phyloP scores from a whole-genome alignment of 768 basidiomycete species.

The Mycena galopus region DNA sequence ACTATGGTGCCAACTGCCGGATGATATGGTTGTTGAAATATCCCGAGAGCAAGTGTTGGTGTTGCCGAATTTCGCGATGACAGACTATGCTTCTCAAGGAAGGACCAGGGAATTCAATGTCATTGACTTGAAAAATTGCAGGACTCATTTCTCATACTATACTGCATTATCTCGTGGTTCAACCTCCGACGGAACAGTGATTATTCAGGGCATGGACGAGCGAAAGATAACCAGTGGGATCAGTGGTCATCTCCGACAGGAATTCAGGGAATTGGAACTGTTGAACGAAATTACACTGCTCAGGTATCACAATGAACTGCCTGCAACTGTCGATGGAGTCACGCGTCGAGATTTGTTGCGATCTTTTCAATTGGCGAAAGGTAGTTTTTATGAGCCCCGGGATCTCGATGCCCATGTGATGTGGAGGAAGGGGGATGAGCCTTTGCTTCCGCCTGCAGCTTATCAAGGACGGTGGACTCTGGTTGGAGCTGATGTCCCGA shows the following conservation, averaged over 20 bases:
- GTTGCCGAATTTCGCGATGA: no score
- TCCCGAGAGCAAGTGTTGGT: no score
- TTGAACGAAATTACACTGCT: slow-evolving; percentile 50
- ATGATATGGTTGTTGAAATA: no score
- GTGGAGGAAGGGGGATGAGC: background rate
- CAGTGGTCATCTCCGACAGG: slow-evolving; percentile 46
- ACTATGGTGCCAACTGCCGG: no score
- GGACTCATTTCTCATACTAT: no score
- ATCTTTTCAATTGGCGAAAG: slow-evolving; percentile 39
- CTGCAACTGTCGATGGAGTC: slow-evolving; percentile 25
- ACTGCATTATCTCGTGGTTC: slow-evolving; percentile 47
- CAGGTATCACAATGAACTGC: slow-evolving; percentile 38
- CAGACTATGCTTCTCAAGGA: no score
- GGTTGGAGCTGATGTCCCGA: slow-evolving; percentile 32
- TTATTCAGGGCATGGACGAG: slow-evolving; percentile 44
- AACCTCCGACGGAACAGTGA: slow-evolving; percentile 39
- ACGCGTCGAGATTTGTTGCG: slow-evolving; percentile 40
- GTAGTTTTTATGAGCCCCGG: slow-evolving; percentile 14
- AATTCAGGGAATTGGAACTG: no score
- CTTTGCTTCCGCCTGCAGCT: background rate
- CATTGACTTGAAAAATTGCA: no score
- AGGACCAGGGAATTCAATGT: no score
- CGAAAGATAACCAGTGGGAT: slow-evolving; percentile 42
- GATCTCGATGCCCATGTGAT: background rate
- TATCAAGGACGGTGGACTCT: background rate